Evolutionary conservation across 257 asterid species (phyloP).

Genomic region (Haberlea rhodopensis): DNA sequence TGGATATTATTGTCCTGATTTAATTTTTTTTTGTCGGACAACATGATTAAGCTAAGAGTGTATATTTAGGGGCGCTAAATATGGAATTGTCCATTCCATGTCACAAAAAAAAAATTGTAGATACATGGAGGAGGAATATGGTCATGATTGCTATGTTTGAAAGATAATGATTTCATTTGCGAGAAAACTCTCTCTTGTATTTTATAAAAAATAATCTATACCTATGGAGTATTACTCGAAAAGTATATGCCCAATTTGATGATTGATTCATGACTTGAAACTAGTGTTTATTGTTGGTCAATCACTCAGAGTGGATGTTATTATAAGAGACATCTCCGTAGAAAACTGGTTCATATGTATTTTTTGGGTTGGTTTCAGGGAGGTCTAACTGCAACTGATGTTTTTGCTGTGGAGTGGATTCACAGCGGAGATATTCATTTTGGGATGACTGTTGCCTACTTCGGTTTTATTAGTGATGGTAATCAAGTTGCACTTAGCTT

Average conservation of each 20-base stretch:
- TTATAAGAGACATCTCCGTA: background rate
- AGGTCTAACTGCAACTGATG: conserved; percentile 95
- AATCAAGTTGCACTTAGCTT: conserved; percentile 28
- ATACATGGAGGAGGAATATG: background rate
- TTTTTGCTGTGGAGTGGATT: conserved; percentile 97
- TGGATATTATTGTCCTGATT: background rate
- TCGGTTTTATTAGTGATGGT: conserved; percentile 96
- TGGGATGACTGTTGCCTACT: conserved; percentile 88
- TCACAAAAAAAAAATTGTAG: background rate
- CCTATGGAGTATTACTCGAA: conserved; percentile 8
- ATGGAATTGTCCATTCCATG: background rate
- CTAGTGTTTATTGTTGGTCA: background rate
- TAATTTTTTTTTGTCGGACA: background rate
- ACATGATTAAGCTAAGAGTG: background rate
- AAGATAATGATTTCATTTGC: no score
- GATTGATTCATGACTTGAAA: conserved; percentile 9
- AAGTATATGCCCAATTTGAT: background rate
- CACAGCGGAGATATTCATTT: conserved; percentile 90
- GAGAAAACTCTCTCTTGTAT: no score
- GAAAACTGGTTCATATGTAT: conserved; percentile 22
- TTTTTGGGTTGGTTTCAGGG: conserved; percentile 57
- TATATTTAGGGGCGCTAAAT: background rate
- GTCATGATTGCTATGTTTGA: background rate
- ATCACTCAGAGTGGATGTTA: background rate
- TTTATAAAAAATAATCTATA: no score